Evolutionary conservation across 2,329 filamentous ascomycete genomes (phyloP).

Genomic region (Ophiocordyceps sinensis): DNA sequence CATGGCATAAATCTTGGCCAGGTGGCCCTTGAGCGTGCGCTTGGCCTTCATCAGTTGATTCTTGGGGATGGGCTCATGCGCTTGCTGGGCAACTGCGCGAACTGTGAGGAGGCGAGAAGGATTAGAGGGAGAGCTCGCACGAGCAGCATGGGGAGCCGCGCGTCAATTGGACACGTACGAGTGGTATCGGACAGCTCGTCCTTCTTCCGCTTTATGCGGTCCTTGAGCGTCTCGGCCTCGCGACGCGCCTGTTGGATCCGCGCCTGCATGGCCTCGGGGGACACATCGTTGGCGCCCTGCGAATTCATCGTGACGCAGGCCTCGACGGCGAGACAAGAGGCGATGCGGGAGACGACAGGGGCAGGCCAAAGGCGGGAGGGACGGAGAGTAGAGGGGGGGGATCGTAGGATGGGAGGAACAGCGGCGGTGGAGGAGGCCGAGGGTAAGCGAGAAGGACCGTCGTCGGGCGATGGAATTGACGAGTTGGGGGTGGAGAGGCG

Average conservation of each 20-base stretch:
- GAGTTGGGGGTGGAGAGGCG: slow-evolving; percentile 17
- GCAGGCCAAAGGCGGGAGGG: slow-evolving; percentile 3
- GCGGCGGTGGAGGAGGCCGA: slow-evolving; percentile 4
- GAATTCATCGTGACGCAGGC: slow-evolving; percentile 33
- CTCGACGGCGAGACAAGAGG: slow-evolving; percentile 3
- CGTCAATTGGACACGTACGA: slow-evolving; percentile 47
- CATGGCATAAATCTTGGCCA: slow-evolving; percentile 99
- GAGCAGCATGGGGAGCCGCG: not conserved
- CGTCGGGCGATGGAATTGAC: slow-evolving; percentile 13
- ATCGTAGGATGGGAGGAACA: slow-evolving; percentile 3
- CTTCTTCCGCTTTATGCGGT: slow-evolving; percentile 99
- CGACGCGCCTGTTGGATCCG: slow-evolving; percentile 83
- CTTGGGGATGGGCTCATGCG: slow-evolving; percentile 81
- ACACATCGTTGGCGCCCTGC: slow-evolving; percentile 46
- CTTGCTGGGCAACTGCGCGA: slow-evolving; percentile 79
- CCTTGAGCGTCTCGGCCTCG: slow-evolving; percentile 95
- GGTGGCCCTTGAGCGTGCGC: slow-evolving; percentile 89
- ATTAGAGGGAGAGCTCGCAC: slow-evolving; percentile 8
- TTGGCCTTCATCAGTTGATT: slow-evolving; percentile 94
- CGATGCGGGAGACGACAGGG: slow-evolving; percentile 2
- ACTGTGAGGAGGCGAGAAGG: slow-evolving; percentile 38
- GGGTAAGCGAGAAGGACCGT: slow-evolving; percentile 3
- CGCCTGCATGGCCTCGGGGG: slow-evolving; percentile 75
- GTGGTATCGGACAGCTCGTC: slow-evolving; percentile 97
- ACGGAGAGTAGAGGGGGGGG: slow-evolving; percentile 1